Percentiles rank a stretch among this genome's conserved stretches.
Evolutionary conservation across 2,329 filamentous ascomycete genomes (phyloP).

Genomic region (Botrytis deweyae): DNA sequence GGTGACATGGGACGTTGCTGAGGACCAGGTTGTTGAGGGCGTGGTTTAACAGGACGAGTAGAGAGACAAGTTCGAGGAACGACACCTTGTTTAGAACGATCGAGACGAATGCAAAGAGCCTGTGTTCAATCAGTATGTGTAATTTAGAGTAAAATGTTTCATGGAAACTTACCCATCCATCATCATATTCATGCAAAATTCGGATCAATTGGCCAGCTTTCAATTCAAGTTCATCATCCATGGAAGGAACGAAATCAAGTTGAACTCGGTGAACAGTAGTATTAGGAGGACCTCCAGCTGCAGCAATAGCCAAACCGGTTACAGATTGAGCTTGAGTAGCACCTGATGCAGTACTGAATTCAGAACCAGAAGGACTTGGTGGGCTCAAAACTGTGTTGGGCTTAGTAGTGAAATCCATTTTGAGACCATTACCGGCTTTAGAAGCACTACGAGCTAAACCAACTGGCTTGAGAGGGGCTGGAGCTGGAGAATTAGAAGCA

Average conservation of each 20-base stretch:
- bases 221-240: slow-evolving; percentile 88
- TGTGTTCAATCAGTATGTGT: slow-evolving; percentile 44
- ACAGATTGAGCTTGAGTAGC: slow-evolving; percentile 45
- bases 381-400: slow-evolving; percentile 43
- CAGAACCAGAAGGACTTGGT: slow-evolving; percentile 61
- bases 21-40: slow-evolving; percentile 36
- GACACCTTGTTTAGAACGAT: slow-evolving; percentile 89
- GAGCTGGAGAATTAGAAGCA: slow-evolving; percentile 9
- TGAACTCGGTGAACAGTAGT: slow-evolving; percentile 85
- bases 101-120: slow-evolving; percentile 88
- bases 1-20: slow-evolving; percentile 31
- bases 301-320: slow-evolving; percentile 60
- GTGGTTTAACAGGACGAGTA: slow-evolving; percentile 71
- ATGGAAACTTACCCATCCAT: slow-evolving; percentile 78
- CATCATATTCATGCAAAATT: slow-evolving; percentile 92
- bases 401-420: slow-evolving; percentile 52
- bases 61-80: slow-evolving; percentile 92
- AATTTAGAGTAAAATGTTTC: rapidly evolving
- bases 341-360: slow-evolving; percentile 59
- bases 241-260: slow-evolving; percentile 87
- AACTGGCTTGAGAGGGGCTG: slow-evolving; percentile 12
- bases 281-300: slow-evolving; percentile 57
- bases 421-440: slow-evolving; percentile 52
- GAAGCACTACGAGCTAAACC: slow-evolving; percentile 54
- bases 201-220: slow-evolving; percentile 80